Conservation (phyloP, 2,329 filamentous ascomycete genomes). For the Clonostachys rhizophaga region DNA sequence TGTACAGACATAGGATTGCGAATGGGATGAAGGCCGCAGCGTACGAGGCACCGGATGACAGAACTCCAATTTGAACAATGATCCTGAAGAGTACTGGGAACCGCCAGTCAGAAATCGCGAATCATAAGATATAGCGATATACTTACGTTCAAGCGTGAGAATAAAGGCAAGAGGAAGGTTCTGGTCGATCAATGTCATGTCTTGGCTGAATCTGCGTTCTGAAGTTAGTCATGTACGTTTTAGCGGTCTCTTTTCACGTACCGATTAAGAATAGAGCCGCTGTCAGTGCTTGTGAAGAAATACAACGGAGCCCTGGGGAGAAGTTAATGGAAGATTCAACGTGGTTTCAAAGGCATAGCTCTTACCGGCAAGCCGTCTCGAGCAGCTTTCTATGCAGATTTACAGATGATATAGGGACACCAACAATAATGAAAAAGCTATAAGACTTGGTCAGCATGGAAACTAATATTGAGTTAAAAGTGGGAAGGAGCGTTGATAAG, state of each 20-base stretch:
- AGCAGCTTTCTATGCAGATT: slow-evolving; percentile 12
- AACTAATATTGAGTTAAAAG: too few species aligned
- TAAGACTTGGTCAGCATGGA: slow-evolving; percentile 3
- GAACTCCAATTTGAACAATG: slow-evolving; percentile 6
- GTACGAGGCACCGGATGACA: slow-evolving; percentile 10
- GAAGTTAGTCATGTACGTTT: neutral
- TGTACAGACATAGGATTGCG: slow-evolving; percentile 4
- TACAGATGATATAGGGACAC: slow-evolving; percentile 5
- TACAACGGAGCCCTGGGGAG: slow-evolving; percentile 21
- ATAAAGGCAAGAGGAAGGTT: slow-evolving; percentile 24
- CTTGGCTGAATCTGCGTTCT: slow-evolving; percentile 34
- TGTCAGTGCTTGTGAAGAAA: slow-evolving; percentile 25
- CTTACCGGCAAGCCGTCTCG: slow-evolving; percentile 10
- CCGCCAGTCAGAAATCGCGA: slow-evolving; percentile 11
- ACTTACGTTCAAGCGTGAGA: slow-evolving; percentile 3
- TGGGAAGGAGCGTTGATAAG: neutral
- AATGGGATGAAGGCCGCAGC: slow-evolving; percentile 37
- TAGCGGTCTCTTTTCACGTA: slow-evolving; percentile 4
- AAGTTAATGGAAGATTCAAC: slow-evolving; percentile 23
- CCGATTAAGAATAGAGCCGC: slow-evolving; percentile 26
- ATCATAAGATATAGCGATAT: neutral
- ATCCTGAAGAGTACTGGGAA: slow-evolving; percentile 15
- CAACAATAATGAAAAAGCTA: slow-evolving; percentile 9
- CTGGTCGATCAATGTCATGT: slow-evolving; percentile 34
- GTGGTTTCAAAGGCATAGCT: slow-evolving; percentile 11